Conservation (phyloP, 139 green algal genomes). For the Tetradesmus lagerheimii region DNA sequence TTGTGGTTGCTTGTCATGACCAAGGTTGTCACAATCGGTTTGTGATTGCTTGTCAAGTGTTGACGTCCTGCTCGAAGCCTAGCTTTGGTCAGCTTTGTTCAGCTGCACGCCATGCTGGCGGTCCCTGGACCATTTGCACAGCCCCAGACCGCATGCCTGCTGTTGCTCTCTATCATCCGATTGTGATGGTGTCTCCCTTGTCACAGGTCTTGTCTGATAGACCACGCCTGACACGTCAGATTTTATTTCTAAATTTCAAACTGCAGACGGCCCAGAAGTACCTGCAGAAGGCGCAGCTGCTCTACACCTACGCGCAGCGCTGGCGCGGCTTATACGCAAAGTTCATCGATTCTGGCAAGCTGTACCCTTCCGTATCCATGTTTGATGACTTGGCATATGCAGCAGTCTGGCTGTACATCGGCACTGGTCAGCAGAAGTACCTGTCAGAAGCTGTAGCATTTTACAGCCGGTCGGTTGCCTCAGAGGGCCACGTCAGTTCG, state of each 20-base stretch:
- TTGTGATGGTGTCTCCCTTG: too few relatives aligned
- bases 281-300: conserved; percentile 11
- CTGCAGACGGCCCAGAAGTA: conserved; percentile 34
- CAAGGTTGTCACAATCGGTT: too few relatives aligned
- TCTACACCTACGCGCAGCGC: conserved; percentile 11
- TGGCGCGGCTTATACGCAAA: conserved; percentile 9
- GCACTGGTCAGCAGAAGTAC: conserved; percentile 10
- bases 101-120: too few relatives aligned
- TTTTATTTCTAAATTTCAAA: not conserved
- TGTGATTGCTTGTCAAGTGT: too few relatives aligned
- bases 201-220: too few relatives aligned
- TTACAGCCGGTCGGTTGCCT: not conserved
- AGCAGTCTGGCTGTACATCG: conserved; percentile 47
- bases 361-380: conserved; percentile 41
- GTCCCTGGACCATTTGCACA: too few relatives aligned
- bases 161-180: too few relatives aligned
- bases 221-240: too few relatives aligned
- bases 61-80: too few relatives aligned
- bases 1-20: too few relatives aligned
- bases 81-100: too few relatives aligned
- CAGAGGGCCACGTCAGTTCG: conserved; percentile 16
- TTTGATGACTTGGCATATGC: conserved; percentile 51
- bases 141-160: too few relatives aligned
- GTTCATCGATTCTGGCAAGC: not conserved
- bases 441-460: not conserved